phyloP scores from a whole-genome alignment of 2,329 filamentous ascomycete species.

The Claviceps sorghi region DNA sequence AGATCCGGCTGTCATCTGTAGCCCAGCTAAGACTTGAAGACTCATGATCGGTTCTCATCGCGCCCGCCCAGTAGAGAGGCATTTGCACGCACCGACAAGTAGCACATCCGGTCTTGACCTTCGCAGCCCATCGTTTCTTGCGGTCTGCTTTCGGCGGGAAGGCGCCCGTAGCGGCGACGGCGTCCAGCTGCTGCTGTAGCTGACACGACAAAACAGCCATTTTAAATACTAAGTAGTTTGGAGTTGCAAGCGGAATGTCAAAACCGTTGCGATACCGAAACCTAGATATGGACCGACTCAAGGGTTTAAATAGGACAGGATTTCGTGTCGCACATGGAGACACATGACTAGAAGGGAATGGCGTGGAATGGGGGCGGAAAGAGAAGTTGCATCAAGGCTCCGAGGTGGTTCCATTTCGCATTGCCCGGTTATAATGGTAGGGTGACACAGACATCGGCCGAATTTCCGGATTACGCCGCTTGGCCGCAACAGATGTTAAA shows the following conservation, averaged over 20 bases:
- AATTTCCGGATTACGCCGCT: neutral
- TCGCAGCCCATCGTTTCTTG: slow-evolving; percentile 3
- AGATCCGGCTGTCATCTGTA: neutral
- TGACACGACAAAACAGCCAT: neutral
- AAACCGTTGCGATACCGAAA: neutral
- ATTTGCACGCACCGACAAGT: slow-evolving; percentile 3
- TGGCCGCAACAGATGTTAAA: neutral
- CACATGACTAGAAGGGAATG: neutral
- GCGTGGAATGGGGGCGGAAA: neutral
- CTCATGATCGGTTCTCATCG: neutral
- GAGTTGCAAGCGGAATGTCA: neutral
- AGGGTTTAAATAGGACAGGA: neutral
- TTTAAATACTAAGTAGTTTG: neutral
- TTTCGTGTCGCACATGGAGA: neutral
- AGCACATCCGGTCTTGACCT: slow-evolving; percentile 5
- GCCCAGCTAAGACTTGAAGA: neutral
- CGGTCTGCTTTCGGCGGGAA: neutral
- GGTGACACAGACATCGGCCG: neutral
- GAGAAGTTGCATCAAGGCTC: neutral
- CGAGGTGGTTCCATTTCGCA: neutral
- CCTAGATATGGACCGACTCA: neutral
- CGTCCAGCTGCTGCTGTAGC: neutral
- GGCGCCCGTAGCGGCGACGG: neutral
- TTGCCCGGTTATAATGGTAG: neutral
- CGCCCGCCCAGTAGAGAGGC: neutral